Base-by-base conservation (phyloP, 2,329 filamentous ascomycete genomes). In the Ceratocystiopsis sp. region DNA sequence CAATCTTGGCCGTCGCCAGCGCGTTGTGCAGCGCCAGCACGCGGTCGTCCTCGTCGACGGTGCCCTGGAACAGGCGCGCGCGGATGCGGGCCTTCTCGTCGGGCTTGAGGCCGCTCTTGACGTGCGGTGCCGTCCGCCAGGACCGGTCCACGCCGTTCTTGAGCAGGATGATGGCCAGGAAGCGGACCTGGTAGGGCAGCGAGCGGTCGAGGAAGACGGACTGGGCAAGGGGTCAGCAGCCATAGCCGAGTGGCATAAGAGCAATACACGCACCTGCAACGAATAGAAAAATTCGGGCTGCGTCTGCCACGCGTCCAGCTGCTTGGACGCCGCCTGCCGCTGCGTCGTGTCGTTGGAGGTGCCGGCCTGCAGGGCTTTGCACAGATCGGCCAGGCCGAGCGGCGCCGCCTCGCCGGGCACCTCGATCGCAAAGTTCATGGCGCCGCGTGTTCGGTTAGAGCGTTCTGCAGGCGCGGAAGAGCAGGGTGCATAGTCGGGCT, bases 101-200 rank as follows among this genome's bases (percentile, higher is more conserved):
- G 25, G 74, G 72, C 57, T 79, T 76, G 45, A 81, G 73, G 41
- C 84, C 76, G 33, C 82, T 83, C 57, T 65, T 68, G 25, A 57
- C 41, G 45, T 61, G 51, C 33, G 63, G 57, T 70, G 84, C 56
- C n/a, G 62, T 51, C 14, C 91, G 74, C 91, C 91, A 98, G 60
- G 86, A 85, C 57, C 81, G 86, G 58, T 96, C 89, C 60, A 96
- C 87, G 44, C 87, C 91, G 59, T 96, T 95, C 59, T 96, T 96
- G 43, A 98, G 70, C 57, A 94, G 84, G 51, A 96, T 94, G 45
- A 96, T 76, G 43, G 89, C 83, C 12, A 95, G 77, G 55, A 93
- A 86, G 48, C 91, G 82, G 42, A 89, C 73, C 54, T 93, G 79
- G 45, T 75, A 62, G 1, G 84, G 82, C 1, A 93, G 65, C 2